These are phyloP conservation scores for Pythium grandisporangium DNA, from an alignment of 352 stramenopile genomes.

Conservation along the genomic window DNA sequence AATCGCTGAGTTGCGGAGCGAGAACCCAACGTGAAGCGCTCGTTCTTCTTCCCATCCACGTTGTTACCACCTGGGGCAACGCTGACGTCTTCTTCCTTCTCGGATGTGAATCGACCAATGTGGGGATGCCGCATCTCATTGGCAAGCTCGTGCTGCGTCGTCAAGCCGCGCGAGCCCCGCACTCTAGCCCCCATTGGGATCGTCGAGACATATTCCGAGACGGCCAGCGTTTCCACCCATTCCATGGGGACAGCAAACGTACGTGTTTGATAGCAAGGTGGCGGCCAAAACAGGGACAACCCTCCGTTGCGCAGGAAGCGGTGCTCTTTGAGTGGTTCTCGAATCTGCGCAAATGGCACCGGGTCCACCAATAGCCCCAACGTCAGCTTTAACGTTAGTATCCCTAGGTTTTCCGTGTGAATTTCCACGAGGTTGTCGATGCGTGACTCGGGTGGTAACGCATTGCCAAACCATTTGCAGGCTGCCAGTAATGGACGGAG, in stretches of 20 bases:
- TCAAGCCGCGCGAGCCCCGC: background rate
- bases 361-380: conserved; percentile 53
- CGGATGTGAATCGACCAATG: too few relatives aligned
- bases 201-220: conserved; percentile 59
- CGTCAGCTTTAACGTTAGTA: conserved; percentile 72
- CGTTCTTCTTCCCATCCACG: too few relatives aligned
- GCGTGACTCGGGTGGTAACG: conserved; percentile 33
- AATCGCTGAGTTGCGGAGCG: too few relatives aligned
- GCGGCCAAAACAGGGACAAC: conserved; percentile 49
- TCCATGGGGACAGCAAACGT: conserved; percentile 40
- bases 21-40: too few relatives aligned
- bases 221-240: conserved; percentile 57
- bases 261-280: conserved; percentile 27
- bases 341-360: conserved; percentile 40
- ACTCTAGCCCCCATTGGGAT: conserved; percentile 28
- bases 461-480: conserved; percentile 49
- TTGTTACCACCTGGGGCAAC: too few relatives aligned
- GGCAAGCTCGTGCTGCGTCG: background rate
- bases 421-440: conserved; percentile 62
- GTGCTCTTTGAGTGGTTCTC: conserved; percentile 33
- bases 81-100: too few relatives aligned
- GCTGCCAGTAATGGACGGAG: conserved; percentile 40
- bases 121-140: too few relatives aligned
- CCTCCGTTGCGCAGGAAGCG: conserved; percentile 48
- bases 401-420: conserved; percentile 35